Conservation (phyloP, 1,139 yeast species). For the Taphrina pruni region DNA sequence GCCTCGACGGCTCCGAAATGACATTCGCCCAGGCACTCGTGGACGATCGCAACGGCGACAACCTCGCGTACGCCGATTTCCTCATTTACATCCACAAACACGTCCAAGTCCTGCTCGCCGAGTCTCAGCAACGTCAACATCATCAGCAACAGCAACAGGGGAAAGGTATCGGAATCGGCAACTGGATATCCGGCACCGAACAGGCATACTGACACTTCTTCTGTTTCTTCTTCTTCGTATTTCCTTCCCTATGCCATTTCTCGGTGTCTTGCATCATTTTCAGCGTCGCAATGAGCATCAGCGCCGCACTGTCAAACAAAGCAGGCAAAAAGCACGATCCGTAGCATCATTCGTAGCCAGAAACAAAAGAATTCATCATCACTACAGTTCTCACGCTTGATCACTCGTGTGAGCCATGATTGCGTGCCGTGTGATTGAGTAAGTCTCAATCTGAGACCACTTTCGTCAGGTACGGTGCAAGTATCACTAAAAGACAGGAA, state of each 20-base stretch:
- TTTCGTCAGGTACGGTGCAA: no score
- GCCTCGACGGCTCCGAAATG: slow-evolving; percentile 66
- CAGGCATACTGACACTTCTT: slow-evolving; percentile 7
- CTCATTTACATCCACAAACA: slow-evolving; percentile 66
- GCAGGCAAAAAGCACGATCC: no score
- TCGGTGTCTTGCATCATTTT: no score
- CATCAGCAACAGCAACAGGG: not conserved
- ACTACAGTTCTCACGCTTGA: no score
- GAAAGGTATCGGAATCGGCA: slow-evolving; percentile 20
- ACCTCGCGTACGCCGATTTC: slow-evolving; percentile 64
- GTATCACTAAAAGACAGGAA: not conserved
- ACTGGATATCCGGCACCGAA: slow-evolving; percentile 26
- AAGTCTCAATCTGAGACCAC: no score
- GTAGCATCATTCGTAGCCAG: no score
- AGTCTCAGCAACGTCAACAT: not conserved
- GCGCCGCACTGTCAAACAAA: not conserved
- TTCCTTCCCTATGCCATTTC: no score
- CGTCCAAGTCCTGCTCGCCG: slow-evolving; percentile 42
- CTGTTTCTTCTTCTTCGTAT: not conserved
- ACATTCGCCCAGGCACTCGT: slow-evolving; percentile 67
- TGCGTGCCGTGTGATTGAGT: no score
- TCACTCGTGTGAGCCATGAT: no score
- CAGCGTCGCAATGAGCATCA: not conserved
- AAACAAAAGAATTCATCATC: no score
- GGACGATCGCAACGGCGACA: slow-evolving; percentile 72